phyloP scores from a whole-genome alignment of 805 yeast genomes.

The Nakazawaea laoshanensis region DNA sequence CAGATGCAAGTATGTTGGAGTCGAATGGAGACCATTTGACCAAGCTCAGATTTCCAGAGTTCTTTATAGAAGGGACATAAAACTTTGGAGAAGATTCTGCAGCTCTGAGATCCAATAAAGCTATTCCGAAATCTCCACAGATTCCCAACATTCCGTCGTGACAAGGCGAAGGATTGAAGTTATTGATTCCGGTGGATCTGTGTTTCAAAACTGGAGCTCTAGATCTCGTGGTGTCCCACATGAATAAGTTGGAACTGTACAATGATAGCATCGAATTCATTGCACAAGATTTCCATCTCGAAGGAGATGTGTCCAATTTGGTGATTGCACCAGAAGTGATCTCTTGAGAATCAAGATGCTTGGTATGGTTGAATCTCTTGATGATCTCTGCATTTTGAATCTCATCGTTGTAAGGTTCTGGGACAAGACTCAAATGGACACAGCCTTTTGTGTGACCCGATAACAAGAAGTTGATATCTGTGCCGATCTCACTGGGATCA shows the following conservation, averaged over 20 bases:
- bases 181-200: constrained; percentile 38
- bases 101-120: constrained; percentile 62
- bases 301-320: constrained; percentile 26
- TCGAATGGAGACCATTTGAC: constrained; percentile 60
- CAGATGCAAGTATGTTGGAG: constrained; percentile 56
- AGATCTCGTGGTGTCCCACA: constrained; percentile 66
- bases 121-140: constrained; percentile 67
- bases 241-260: constrained; percentile 61
- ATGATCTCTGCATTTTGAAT: constrained; percentile 59
- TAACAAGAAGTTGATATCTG: constrained; percentile 31
- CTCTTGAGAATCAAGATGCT: constrained; percentile 36
- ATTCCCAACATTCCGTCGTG: constrained; percentile 49
- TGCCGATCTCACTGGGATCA: constrained; percentile 17
- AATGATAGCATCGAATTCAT: constrained; percentile 46
- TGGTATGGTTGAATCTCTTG: constrained; percentile 71
- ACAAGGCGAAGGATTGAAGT: constrained; percentile 40
- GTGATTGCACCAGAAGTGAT: constrained; percentile 17
- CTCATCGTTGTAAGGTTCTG: constrained; percentile 35
- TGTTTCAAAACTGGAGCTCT: constrained; percentile 51
- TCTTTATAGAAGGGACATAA: constrained; percentile 31
- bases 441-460: constrained; percentile 75
- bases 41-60: constrained; percentile 24
- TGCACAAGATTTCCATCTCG: constrained; percentile 32
- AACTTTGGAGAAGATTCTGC: constrained; percentile 28
- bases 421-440: constrained; percentile 65